Base-by-base conservation (phyloP, 2,329 filamentous ascomycete genomes). In the Capronia coronata region DNA sequence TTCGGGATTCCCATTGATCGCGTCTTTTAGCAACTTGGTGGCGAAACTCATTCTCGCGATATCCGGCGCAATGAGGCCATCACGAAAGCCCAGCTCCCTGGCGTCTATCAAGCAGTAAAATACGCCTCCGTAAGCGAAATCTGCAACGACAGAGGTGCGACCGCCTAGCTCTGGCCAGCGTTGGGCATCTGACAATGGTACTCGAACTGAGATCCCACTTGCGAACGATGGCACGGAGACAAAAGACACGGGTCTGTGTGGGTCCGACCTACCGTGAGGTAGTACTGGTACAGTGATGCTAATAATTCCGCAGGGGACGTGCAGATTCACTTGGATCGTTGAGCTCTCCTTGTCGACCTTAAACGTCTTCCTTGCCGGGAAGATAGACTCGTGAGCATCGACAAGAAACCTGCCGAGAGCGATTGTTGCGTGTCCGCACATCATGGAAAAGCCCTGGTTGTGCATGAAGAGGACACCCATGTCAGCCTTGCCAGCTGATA, bases 371-470 rank as follows among this genome's bases (percentile, higher is more conserved):
- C 3, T 70, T 61, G 4, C 57, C 58, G 0, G 71, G 67, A 46
- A 75, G 5, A 75, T 11, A 72, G 60, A 29, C 40, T 73, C 69
- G 46, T 69, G 62, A 2, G 65, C 66, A 48, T 74, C 71, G 16
- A 72, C 63, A 0, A 72, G 59, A 43, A 69, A 71, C 2, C 70
- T 64, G 1, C 72, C 72, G 10, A 77, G 56, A 0, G 74, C 74
- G 39, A 77, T 72, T 0, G 74, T 75, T 2, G 72, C 74, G 56
- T 77, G 74, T 2, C 74, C 74, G 51, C 74, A 76, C 66, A 75
- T 75, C 3, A 71, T 75, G 6, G 70, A 73, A 43, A 70, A 75
- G 0, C 71, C 73, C 2, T 71, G 69, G 25, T 73, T 74, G 25
- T 72, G 71, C 52, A 66, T 66, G 60, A 76, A 76, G 2, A 76